Base-by-base conservation (phyloP, 1,139 yeast species). In the Diutina sp. region DNA sequence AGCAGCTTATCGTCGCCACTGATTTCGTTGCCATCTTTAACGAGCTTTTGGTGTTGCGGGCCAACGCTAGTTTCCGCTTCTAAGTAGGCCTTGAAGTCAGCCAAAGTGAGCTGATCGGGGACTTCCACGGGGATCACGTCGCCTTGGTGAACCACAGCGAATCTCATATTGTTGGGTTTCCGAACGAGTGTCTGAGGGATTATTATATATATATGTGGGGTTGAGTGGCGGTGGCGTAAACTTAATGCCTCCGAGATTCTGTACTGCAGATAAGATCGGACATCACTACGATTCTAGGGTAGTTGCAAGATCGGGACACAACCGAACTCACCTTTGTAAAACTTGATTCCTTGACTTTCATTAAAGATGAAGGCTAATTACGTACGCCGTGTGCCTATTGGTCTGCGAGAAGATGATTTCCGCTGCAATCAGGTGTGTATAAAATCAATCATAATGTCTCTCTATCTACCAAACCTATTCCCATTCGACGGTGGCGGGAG, bases 401-500 rank as follows among this genome's bases (percentile, higher is more conserved):
- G 25, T 21, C 25, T 21, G 25, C 25, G 25, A 21, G 25, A 21
- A 21, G 25, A 21, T 21, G 25, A 21, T 21, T 21, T 21, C 25
- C 25, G 25, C 25, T 21, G 25, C 25, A 21, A 21, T 21, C 25
- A 21, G 25, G 41, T 35, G 41, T 35, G 7, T 35, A 35, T 35
- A 5, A 35, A 35, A 35, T 35, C 41, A 35, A 35, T 35, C 41
- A n/a, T 35, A 21, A 35, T 16, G 16, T n/a, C n/a, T 44, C 18
- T 44, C 14, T 16, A 47, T 47, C 14, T 28, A 25, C 12, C n/a
- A 28, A 9, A 29, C 30, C 51, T 86, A 93, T 78, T 93, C 99
- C 98, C 98, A 93, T 74, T 93, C 99, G 65, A 93, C 99, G 60
- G 99, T 95, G 60, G 99, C 99, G 62, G 99, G 99, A 60, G 99